Evolutionary conservation across 257 asterid species (phyloP).

Genomic region (Primulina huaijiensis): DNA sequence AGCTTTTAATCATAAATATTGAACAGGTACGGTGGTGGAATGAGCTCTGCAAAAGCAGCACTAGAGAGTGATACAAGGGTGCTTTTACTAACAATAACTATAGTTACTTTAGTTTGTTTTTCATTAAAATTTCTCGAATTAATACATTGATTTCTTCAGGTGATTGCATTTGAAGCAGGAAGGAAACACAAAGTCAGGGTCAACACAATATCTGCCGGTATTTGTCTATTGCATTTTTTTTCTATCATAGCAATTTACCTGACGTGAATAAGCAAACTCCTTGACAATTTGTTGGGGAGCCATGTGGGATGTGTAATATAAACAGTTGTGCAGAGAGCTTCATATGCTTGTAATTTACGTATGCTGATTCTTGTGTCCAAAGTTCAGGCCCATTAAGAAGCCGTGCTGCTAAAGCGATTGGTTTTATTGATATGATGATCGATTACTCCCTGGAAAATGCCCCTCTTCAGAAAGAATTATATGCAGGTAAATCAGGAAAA

Average conservation of each 20-base stretch:
- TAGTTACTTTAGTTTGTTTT: not conserved
- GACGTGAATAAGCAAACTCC: not conserved
- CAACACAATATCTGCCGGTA: constrained; percentile 94
- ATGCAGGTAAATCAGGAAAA: constrained; percentile 49
- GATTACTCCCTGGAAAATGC: constrained; percentile 72
- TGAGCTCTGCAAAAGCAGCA: constrained; percentile 94
- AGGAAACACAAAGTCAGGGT: constrained; percentile 83
- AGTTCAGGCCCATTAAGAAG: constrained; percentile 75
- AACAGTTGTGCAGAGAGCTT: not conserved
- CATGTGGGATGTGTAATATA: too few species aligned
- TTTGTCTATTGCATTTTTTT: constrained; percentile 14
- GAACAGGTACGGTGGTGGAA: constrained; percentile 83
- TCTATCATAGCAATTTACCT: not conserved
- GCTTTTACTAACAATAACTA: constrained; percentile 22
- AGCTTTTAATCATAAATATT: constrained; percentile 14
- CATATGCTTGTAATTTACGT: not conserved
- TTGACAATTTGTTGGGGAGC: too few species aligned
- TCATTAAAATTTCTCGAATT: not conserved
- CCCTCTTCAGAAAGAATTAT: constrained; percentile 81
- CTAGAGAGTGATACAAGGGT: constrained; percentile 87
- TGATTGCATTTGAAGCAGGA: constrained; percentile 93
- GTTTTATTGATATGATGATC: constrained; percentile 91
- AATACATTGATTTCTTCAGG: constrained; percentile 39
- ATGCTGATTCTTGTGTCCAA: not conserved
- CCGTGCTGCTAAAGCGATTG: constrained; percentile 91